A percentile compares a stretch with the other conserved stretches of the same genome.
Evolutionary conservation across 202 grass and related monocot species (phyloP).

Genomic region (Setaria viridis): DNA sequence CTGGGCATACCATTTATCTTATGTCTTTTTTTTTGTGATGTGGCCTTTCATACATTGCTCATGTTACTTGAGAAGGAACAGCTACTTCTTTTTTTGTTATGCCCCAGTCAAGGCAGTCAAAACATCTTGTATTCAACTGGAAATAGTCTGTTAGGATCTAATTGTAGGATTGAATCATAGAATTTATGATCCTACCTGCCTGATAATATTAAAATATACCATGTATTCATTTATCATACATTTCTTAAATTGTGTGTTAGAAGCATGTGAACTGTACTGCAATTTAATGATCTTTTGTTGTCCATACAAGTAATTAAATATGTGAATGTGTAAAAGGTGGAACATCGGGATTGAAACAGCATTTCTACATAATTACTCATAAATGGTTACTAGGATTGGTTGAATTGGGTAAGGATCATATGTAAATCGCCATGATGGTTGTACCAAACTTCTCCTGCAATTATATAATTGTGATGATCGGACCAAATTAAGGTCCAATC

Average conservation of each 20-base stretch:
- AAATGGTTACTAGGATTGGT: background rate
- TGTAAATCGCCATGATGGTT: background rate
- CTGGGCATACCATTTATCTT: background rate
- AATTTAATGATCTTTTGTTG: background rate
- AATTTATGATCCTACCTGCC: background rate
- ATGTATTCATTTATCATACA: background rate
- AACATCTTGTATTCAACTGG: background rate
- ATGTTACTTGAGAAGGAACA: conserved; percentile 17
- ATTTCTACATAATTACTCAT: background rate
- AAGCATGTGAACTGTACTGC: background rate
- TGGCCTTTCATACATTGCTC: conserved; percentile 17
- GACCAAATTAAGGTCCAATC: background rate
- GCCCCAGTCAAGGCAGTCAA: background rate
- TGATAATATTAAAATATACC: background rate
- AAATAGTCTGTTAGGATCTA: background rate
- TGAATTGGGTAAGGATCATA: too few relatives aligned
- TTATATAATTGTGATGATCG: background rate
- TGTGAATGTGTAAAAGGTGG: background rate
- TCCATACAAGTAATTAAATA: background rate
- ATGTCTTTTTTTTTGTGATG: conserved; percentile 22
- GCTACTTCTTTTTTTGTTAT: background rate
- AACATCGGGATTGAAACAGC: background rate
- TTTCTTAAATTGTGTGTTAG: background rate
- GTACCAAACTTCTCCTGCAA: background rate
- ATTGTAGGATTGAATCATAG: background rate